phyloP scores from a whole-genome alignment of 1,284 basidiomycete genomes.

The Cystobasidium sp. region DNA sequence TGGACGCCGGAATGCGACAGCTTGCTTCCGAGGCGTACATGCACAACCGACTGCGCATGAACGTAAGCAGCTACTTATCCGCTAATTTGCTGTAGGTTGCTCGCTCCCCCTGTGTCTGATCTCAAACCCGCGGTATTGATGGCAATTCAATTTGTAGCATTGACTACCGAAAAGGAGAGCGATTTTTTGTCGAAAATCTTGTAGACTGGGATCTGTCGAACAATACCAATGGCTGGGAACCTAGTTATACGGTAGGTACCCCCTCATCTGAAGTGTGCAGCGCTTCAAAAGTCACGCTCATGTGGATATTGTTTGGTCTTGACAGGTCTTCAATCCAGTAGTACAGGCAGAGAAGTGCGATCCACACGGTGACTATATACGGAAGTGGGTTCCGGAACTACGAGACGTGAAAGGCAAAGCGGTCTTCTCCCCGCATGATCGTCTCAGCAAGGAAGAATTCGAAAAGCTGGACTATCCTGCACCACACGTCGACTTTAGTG shows the following conservation, averaged over 20 bases:
- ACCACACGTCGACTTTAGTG: conserved; percentile 77
- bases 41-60: conserved; percentile 82
- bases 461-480: conserved; percentile 77
- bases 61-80: conserved; percentile 60
- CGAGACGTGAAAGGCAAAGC: conserved; percentile 55
- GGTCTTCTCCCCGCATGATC: conserved; percentile 60
- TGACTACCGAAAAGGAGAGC: conserved; percentile 84
- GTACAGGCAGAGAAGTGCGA: conserved; percentile 67
- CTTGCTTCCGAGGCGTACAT: conserved; percentile 65
- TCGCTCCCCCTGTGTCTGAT: too few species aligned
- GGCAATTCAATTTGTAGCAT: too few species aligned
- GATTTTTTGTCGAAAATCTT: conserved; percentile 80
- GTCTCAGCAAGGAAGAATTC: conserved; percentile 67
- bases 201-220: conserved; percentile 54
- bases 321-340: conserved; percentile 61
- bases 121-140: too few species aligned
- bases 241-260: conserved; percentile 54
- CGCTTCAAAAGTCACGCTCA: too few species aligned
- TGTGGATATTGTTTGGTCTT: conserved; percentile 62
- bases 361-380: conserved; percentile 82
- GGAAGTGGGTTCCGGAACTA: conserved; percentile 80
- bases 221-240: conserved; percentile 63
- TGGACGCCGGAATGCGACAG: conserved; percentile 87
- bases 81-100: conserved; percentile 51
- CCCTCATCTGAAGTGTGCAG: too few species aligned